These are phyloP conservation scores for Leucosporidium creatinivorum DNA, from an alignment of 768 basidiomycete genomes.

Conservation along the genomic window DNA sequence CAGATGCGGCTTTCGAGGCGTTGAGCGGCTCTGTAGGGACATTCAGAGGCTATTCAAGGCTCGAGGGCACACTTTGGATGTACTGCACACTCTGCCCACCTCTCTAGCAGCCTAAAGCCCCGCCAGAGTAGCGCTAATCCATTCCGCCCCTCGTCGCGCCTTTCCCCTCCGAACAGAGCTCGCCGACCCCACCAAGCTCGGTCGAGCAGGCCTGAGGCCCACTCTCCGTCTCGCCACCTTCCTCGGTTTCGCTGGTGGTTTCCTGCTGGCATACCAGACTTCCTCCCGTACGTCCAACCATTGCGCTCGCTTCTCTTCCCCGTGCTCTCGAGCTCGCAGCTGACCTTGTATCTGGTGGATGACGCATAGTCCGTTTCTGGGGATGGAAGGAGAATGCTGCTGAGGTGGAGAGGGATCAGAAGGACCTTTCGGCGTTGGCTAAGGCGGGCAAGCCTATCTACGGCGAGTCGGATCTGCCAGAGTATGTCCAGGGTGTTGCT, in stretches of 20 bases:
- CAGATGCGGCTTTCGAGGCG: too few species aligned
- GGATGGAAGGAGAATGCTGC: constrained; percentile 80
- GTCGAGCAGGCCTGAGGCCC: constrained; percentile 41
- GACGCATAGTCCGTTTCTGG: constrained; percentile 73
- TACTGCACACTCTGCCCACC: too few species aligned
- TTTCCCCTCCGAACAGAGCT: constrained; percentile 35
- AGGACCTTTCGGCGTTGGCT: constrained; percentile 68
- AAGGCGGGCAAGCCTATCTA: constrained; percentile 75
- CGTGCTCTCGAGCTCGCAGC: too few species aligned
- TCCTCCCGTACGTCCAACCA: constrained; percentile 60
- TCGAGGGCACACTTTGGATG: too few species aligned
- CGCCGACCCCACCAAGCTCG: constrained; percentile 44
- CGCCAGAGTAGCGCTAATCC: too few species aligned
- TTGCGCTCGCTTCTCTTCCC: constrained; percentile 6
- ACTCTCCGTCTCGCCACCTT: constrained; percentile 49
- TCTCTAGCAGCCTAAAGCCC: too few species aligned
- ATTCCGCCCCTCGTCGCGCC: too few species aligned
- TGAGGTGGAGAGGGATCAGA: constrained; percentile 68
- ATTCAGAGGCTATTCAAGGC: too few species aligned
- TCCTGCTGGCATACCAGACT: constrained; percentile 84
- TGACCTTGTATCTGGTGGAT: neutral
- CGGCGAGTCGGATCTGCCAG: constrained; percentile 71
- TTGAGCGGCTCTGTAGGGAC: too few species aligned
- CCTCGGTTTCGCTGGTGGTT: constrained; percentile 82
- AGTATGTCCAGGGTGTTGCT: constrained; percentile 79